phyloP scores from a whole-genome alignment of 768 basidiomycete genomes.

The Polyporus arcularius region DNA sequence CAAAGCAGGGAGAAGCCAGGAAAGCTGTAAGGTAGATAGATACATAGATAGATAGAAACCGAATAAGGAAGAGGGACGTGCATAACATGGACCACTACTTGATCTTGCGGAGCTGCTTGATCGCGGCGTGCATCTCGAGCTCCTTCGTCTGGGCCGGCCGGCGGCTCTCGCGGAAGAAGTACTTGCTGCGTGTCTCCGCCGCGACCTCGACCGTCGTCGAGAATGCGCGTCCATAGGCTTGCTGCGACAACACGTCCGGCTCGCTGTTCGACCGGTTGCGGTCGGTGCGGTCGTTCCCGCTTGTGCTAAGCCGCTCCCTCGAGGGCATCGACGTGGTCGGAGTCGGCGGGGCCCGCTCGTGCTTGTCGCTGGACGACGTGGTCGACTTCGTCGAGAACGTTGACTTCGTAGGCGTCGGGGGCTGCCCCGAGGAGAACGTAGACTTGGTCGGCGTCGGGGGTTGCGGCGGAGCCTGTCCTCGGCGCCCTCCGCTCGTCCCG shows the following conservation, averaged over 20 bases:
- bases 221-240: slow-evolving; percentile 6
- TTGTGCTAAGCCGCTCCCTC: neutral
- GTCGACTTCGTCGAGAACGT: too few species aligned
- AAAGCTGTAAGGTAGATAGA: too few species aligned
- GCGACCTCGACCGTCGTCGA: slow-evolving; percentile 24
- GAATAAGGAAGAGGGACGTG: too few species aligned
- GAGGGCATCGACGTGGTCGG: neutral
- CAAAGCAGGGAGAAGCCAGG: neutral
- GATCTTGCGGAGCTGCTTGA: slow-evolving; percentile 45
- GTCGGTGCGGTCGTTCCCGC: neutral
- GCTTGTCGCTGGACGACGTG: neutral
- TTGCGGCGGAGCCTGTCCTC: too few species aligned
- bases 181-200: slow-evolving; percentile 14
- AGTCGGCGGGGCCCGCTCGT: neutral
- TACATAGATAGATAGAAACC: too few species aligned
- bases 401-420: too few species aligned
- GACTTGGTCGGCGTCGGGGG: too few species aligned
- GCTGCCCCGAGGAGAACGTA: too few species aligned
- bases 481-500: neutral
- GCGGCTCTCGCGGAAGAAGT: slow-evolving; percentile 41
- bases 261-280: slow-evolving; percentile 15
- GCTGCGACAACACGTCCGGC: slow-evolving; percentile 3
- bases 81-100: slow-evolving; percentile 23
- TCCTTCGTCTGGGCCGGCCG: slow-evolving; percentile 31
- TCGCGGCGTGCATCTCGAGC: slow-evolving; percentile 43